These are phyloP conservation scores for Pleurotus sapidus DNA, from an alignment of 768 basidiomycete genomes.

Conservation along the genomic window DNA sequence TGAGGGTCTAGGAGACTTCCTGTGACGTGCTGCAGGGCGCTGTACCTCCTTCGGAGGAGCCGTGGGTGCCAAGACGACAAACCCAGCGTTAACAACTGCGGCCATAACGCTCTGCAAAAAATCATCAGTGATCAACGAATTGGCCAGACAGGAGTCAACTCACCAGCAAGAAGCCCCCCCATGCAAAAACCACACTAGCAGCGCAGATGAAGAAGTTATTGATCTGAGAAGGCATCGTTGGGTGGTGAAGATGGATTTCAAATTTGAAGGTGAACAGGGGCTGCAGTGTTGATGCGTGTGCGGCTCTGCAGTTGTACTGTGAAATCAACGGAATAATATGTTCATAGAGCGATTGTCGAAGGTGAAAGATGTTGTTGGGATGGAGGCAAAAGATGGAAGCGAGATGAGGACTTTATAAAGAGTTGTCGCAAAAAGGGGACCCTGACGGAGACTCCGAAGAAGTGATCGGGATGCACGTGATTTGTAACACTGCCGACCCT, in stretches of 20 bases:
- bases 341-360: background rate
- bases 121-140: background rate
- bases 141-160: background rate
- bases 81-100: background rate
- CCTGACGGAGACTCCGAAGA: background rate
- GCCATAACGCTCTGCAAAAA: slow-evolving; percentile 1
- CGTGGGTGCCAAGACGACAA: background rate
- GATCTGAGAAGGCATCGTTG: background rate
- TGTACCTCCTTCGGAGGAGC: background rate
- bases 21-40: background rate
- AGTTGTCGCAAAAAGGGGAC: background rate
- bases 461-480: no score
- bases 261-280: background rate
- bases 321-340: no score
- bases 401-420: background rate
- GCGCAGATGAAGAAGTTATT: background rate
- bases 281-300: background rate
- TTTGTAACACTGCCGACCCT: no score
- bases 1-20: background rate
- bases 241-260: background rate
- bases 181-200: background rate
- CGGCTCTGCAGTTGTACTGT: no score
- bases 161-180: slow-evolving; percentile 3
- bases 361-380: background rate
- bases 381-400: background rate